These are phyloP conservation scores for Paracoccidioides lutzii DNA, from an alignment of 2,329 filamentous ascomycete species.

Conservation along the genomic window DNA sequence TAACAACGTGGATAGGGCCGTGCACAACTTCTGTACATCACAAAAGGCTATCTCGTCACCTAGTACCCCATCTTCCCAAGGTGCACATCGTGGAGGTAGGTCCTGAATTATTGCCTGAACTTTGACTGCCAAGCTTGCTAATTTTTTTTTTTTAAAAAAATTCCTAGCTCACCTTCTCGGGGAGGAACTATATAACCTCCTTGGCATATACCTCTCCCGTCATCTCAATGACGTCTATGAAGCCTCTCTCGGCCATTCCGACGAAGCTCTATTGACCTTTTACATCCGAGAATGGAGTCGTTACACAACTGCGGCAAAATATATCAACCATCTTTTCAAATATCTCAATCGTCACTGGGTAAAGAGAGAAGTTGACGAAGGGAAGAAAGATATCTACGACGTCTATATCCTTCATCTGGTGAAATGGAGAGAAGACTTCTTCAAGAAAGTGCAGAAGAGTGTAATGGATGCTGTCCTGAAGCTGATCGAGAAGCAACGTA, in stretches of 20 bases:
- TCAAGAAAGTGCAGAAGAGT: constrained; percentile 66
- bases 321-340: constrained; percentile 91
- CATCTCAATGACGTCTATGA: constrained; percentile 62
- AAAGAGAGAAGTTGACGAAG: constrained; percentile 95
- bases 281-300: constrained; percentile 96
- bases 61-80: constrained; percentile 31
- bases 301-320: constrained; percentile 91
- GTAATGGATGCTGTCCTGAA: constrained; percentile 94
- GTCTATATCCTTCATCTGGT: constrained; percentile 95
- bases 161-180: constrained; percentile 79
- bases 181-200: constrained; percentile 86
- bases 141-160: constrained; percentile 1
- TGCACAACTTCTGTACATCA: constrained; percentile 98
- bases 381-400: constrained; percentile 95
- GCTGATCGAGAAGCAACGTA: constrained; percentile 91
- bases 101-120: constrained; percentile 1
- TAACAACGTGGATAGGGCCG: constrained; percentile 45
- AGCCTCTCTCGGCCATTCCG: constrained; percentile 64
- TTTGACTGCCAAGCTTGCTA: constrained; percentile 6
- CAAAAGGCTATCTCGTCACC: constrained; percentile 70
- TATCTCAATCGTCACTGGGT: constrained; percentile 99
- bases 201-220: constrained; percentile 68
- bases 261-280: constrained; percentile 79
- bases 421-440: constrained; percentile 87
- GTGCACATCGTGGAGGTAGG: constrained; percentile 58